Base-by-base conservation (phyloP, 345 rosid species). In the Cardiospermum halicacabum region DNA sequence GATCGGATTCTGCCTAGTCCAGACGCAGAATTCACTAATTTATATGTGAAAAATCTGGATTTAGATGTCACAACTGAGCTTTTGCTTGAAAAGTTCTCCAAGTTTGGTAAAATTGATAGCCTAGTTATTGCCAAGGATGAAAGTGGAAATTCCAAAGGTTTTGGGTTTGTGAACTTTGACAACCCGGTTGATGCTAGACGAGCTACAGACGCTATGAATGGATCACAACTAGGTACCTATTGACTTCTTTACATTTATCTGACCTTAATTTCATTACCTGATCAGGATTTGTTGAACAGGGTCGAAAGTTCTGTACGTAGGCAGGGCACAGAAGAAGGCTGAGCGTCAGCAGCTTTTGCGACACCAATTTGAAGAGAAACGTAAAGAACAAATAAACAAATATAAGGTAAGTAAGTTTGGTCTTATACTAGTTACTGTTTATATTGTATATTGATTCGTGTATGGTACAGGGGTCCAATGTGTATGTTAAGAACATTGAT, bases 301-400 rank as follows among this genome's bases (percentile, higher is more conserved):
- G 36, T 79, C 84, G 11, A 82, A 83, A 69, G 67, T 49, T 62
- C 73, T 91, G 21, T 91, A 83, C 22, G 91, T 84, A 40, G 88
- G 84, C 65, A 86, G 88, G 73, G 97, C 97, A 47, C 96, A 86
- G 70, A 91, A 86, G 74, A 83, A 84, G 73, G 84, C 80, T 25
- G 97, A 91, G 72, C 85, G 91, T 13, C 82, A 84, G 71, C 74
- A 79, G 55, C 68, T 88, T 21, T 32, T 69, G 40, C 83, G 72
- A 26, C 73, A 36, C 47, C 81, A 77, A 48, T 89, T 82, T 77
- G 92, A 84, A 77, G 53, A 22, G 24, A 57, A 19, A 45, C 56
- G 69, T 1, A 51, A 24, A 11, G 49, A 63, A 32, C 34, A 80
- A 60, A 76, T 73, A 31, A 58, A 68, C 75, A 81, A 77, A 74